Conservation (phyloP, 768 basidiomycete species). For the Daedaleopsis sinensis region DNA sequence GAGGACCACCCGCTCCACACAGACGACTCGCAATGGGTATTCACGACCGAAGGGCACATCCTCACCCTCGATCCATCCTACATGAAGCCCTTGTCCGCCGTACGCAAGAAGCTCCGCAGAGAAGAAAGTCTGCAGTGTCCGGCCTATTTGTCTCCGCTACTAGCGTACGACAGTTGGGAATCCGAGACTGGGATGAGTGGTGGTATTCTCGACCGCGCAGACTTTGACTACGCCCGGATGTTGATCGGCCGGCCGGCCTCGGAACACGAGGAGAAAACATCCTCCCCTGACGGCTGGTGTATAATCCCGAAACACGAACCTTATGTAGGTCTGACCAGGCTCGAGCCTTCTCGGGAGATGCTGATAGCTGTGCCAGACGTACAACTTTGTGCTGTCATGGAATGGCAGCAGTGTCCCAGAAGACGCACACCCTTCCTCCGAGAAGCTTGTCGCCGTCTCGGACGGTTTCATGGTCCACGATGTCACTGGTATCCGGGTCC, state of each 20-base stretch:
- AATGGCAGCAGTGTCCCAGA: slow-evolving; percentile 58
- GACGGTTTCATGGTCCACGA: slow-evolving; percentile 81
- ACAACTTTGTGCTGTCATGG: slow-evolving; percentile 78
- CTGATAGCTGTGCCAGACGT: slow-evolving; percentile 51
- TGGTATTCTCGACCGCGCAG: slow-evolving; percentile 72
- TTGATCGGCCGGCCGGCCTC: slow-evolving; percentile 59
- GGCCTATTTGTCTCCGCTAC: slow-evolving; percentile 54
- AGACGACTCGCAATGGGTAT: slow-evolving; percentile 85
- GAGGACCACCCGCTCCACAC: slow-evolving; percentile 75
- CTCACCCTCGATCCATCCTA: slow-evolving; percentile 62
- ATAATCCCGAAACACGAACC: slow-evolving; percentile 65
- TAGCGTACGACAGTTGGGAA: slow-evolving; percentile 35
- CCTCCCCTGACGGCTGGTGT: slow-evolving; percentile 78
- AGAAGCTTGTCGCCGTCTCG: slow-evolving; percentile 62
- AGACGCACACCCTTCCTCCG: slow-evolving; percentile 66
- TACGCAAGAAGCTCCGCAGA: slow-evolving; percentile 61
- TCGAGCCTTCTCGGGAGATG: not conserved
- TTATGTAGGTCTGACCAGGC: slow-evolving; percentile 53
- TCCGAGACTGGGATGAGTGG: slow-evolving; percentile 53
- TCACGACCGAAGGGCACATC: slow-evolving; percentile 95
- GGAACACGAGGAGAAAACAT: slow-evolving; percentile 54
- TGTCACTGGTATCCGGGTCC: slow-evolving; percentile 75
- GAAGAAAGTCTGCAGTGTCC: slow-evolving; percentile 77
- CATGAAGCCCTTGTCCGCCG: slow-evolving; percentile 58
- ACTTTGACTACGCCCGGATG: slow-evolving; percentile 80